These are phyloP conservation scores for Wickerhamiella azyma DNA, from an alignment of 805 yeast species.

Conservation along the genomic window DNA sequence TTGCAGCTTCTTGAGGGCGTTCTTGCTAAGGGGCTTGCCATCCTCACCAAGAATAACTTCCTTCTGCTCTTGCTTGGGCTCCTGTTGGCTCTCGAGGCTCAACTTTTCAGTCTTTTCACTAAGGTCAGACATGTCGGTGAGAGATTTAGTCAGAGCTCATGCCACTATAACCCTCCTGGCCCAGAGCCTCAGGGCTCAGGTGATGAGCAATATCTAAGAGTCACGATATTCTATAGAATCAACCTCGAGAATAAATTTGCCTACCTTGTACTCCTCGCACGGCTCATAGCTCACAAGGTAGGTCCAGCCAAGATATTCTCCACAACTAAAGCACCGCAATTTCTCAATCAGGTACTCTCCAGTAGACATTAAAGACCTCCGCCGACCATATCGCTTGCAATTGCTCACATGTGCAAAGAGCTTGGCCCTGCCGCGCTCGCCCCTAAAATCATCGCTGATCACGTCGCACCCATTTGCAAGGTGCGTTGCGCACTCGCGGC, in stretches of 20 bases:
- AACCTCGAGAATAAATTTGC: slow-evolving; percentile 42
- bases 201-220: no score
- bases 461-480: slow-evolving; percentile 27
- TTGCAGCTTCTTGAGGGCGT: slow-evolving; percentile 87
- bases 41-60: slow-evolving; percentile 41
- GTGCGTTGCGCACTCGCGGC: slow-evolving; percentile 31
- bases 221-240: not conserved
- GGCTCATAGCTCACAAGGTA: slow-evolving; percentile 36
- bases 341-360: slow-evolving; percentile 47
- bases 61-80: not conserved
- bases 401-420: slow-evolving; percentile 38
- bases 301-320: slow-evolving; percentile 46
- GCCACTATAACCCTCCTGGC: no score
- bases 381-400: slow-evolving; percentile 27
- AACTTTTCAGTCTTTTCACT: slow-evolving; percentile 19
- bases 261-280: slow-evolving; percentile 45
- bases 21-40: slow-evolving; percentile 82
- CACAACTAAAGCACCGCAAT: slow-evolving; percentile 42
- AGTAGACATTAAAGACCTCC: slow-evolving; percentile 40
- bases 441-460: slow-evolving; percentile 35
- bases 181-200: no score
- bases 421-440: slow-evolving; percentile 45
- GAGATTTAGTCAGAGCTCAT: not conserved
- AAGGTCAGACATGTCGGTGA: slow-evolving; percentile 11
- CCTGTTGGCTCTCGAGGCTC: slow-evolving; percentile 4